Evolutionary conservation across 106 monocot species (phyloP).

Genomic region (Allium sativum): DNA sequence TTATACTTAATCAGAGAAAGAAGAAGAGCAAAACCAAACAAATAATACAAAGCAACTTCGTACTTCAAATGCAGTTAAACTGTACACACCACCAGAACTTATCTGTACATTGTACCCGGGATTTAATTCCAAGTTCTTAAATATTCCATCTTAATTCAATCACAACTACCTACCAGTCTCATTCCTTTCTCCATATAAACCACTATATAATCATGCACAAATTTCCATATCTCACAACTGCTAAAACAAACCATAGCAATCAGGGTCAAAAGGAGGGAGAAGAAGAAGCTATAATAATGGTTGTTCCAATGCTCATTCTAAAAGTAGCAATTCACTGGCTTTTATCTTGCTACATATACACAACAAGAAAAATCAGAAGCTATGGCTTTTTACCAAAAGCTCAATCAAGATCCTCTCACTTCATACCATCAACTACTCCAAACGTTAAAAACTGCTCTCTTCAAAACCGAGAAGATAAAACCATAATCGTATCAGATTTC

Average conservation of each 20-base stretch:
- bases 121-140: no score
- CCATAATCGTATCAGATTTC: slow-evolving; percentile 31
- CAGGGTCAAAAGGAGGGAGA: not conserved
- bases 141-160: no score
- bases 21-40: no score
- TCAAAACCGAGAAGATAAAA: not conserved
- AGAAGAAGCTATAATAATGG: not conserved
- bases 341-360: slow-evolving; percentile 30
- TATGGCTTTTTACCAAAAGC: slow-evolving; percentile 13
- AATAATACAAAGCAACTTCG: no score
- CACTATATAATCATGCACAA: not conserved
- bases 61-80: no score
- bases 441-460: not conserved
- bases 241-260: no score
- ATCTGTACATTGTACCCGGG: no score
- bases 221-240: not conserved
- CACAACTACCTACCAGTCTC: no score
- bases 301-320: slow-evolving; percentile 22
- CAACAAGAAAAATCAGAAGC: slow-evolving; percentile 23
- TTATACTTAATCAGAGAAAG: no score
- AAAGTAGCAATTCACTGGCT: slow-evolving; percentile 41
- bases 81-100: no score
- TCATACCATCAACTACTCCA: not conserved
- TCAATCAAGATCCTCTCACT: not conserved
- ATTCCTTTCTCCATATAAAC: no score